Evolutionary conservation across 1,284 basidiomycete genomes (phyloP).

Genomic region (Marasmius sp.): DNA sequence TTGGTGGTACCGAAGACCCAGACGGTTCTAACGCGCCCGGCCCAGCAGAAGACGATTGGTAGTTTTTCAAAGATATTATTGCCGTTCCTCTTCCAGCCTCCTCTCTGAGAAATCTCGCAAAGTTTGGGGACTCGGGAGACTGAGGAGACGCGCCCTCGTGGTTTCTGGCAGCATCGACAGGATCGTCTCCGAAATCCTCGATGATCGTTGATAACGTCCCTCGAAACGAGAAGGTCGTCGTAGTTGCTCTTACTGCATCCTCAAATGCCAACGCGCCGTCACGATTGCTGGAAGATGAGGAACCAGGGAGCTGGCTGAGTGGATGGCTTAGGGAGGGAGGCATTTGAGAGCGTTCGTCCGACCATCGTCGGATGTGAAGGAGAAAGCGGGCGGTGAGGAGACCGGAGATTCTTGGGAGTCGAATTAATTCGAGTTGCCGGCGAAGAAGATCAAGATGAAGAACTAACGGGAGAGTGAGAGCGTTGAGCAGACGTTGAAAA

Average conservation of each 20-base stretch:
- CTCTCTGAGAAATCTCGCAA: neutral
- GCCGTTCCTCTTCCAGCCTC: neutral
- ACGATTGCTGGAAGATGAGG: too few species aligned
- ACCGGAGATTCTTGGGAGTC: conserved; percentile 28
- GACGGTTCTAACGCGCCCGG: neutral
- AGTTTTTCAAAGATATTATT: neutral
- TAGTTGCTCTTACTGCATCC: neutral
- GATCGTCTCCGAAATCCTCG: neutral
- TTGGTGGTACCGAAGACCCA: neutral
- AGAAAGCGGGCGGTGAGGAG: conserved; percentile 32
- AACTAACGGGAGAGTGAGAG: conserved; percentile 29
- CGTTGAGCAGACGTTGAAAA: conserved; percentile 27
- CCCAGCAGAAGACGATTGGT: neutral
- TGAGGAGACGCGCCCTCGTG: neutral
- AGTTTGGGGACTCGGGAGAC: neutral
- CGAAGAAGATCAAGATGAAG: neutral
- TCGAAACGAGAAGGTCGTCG: neutral
- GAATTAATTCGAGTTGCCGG: neutral
- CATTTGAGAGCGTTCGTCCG: conserved; percentile 7
- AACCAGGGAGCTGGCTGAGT: neutral
- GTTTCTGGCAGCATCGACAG: neutral
- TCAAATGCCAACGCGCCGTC: too few species aligned
- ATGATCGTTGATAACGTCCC: neutral
- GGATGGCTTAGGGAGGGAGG: neutral
- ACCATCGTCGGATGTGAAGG: conserved; percentile 29